Conservation (phyloP, 2,329 filamentous ascomycete species). For the Penicillium frequentans region DNA sequence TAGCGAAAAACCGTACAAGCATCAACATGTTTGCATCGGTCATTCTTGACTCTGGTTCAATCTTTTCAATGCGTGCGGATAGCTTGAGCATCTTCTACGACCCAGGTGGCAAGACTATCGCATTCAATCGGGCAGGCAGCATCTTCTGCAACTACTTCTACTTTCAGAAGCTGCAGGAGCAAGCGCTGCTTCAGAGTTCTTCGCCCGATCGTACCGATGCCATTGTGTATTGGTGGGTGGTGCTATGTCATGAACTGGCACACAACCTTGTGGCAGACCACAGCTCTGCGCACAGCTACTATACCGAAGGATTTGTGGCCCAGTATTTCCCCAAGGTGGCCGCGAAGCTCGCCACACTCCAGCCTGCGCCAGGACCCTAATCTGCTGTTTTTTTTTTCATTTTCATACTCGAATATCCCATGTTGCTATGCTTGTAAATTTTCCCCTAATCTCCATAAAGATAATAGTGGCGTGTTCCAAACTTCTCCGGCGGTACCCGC, state of each 20-base stretch:
- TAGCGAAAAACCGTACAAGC: conserved; percentile 59
- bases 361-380: not conserved
- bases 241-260: conserved; percentile 91
- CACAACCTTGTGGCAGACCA: conserved; percentile 86
- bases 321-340: conserved; percentile 75
- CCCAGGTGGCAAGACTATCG: conserved; percentile 74
- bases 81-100: conserved; percentile 88
- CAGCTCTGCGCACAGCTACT: conserved; percentile 77
- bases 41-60: conserved; percentile 65
- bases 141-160: conserved; percentile 94
- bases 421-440: not conserved
- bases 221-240: conserved; percentile 87
- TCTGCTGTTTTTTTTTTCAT: not conserved
- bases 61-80: conserved; percentile 70
- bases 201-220: conserved; percentile 63
- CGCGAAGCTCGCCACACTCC: conserved; percentile 46
- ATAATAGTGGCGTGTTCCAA: not conserved
- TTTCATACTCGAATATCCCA: not conserved
- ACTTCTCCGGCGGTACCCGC: conserved; percentile 25
- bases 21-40: conserved; percentile 70
- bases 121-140: conserved; percentile 84
- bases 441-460: not conserved
- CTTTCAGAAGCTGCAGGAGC: conserved; percentile 75
- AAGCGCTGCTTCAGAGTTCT: conserved; percentile 42
- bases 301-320: conserved; percentile 77